Conservation (phyloP, 371 early-diverging fungal species). For the Syncephalastrum contaminatum region DNA sequence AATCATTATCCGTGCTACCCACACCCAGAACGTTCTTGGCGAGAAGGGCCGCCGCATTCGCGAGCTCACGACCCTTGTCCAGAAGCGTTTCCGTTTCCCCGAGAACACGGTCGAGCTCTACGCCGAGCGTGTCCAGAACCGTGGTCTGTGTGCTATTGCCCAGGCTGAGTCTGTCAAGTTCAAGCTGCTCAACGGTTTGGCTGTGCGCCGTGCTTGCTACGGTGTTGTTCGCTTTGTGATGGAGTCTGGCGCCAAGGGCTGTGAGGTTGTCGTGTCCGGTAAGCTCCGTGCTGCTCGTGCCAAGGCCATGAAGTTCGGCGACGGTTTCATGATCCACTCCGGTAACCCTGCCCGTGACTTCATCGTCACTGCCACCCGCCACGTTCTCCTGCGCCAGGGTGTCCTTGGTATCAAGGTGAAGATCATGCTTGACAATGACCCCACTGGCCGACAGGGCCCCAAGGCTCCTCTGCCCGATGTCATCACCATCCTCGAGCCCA, state of each 20-base stretch:
- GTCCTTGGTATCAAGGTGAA: slow-evolving; percentile 99
- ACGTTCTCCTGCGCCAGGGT: slow-evolving; percentile 98
- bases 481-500: slow-evolving; percentile 93
- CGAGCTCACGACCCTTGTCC: slow-evolving; percentile 97
- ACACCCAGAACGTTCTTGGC: slow-evolving; percentile 98
- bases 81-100: slow-evolving; percentile 99
- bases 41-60: slow-evolving; percentile 99
- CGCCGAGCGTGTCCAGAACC: slow-evolving; percentile 98
- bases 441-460: slow-evolving; percentile 93
- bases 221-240: slow-evolving; percentile 98
- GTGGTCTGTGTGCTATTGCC: slow-evolving; percentile 98
- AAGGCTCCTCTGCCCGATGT: slow-evolving; percentile 95
- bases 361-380: slow-evolving; percentile 96
- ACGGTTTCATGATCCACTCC: slow-evolving; percentile 99
- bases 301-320: slow-evolving; percentile 99
- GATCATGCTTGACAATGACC: slow-evolving; percentile 98
- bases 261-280: slow-evolving; percentile 98
- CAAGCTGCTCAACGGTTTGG: slow-evolving; percentile 97
- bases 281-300: slow-evolving; percentile 99
- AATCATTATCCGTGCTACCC: slow-evolving; percentile 98
- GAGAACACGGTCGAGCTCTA: slow-evolving; percentile 97
- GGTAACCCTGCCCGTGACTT: slow-evolving; percentile 97
- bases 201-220: slow-evolving; percentile 98
- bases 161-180: slow-evolving; percentile 98
- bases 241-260: slow-evolving; percentile 99